Conservation (phyloP, 306 rosid species). For the Lithocarpus polystachyus region DNA sequence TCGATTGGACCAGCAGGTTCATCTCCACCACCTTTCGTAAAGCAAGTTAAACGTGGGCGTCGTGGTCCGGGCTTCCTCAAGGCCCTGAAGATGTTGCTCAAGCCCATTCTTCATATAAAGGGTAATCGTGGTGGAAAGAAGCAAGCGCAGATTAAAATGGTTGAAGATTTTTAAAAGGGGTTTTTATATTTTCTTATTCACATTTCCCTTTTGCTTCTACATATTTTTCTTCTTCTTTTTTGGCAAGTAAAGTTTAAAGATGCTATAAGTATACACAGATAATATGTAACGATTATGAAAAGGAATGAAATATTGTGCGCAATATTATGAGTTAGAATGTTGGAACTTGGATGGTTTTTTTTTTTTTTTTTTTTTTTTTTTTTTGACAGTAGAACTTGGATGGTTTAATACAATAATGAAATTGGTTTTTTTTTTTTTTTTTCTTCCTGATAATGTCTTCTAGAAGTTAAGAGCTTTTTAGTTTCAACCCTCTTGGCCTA, state of each 20-base stretch:
- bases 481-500: too few species aligned
- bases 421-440: too few species aligned
- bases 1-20: slow-evolving; percentile 5
- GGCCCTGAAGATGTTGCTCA: slow-evolving; percentile 55
- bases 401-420: too few species aligned
- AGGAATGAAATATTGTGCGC: background rate
- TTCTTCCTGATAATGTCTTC: too few species aligned
- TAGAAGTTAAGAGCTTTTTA: too few species aligned
- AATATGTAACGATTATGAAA: background rate
- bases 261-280: background rate
- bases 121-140: slow-evolving; percentile 19
- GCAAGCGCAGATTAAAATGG: slow-evolving; percentile 29
- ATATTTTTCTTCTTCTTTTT: background rate
- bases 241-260: background rate
- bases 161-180: background rate
- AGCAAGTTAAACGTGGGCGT: slow-evolving; percentile 30
- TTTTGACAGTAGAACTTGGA: too few species aligned
- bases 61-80: slow-evolving; percentile 38
- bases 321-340: too few species aligned
- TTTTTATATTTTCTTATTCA: background rate
- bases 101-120: slow-evolving; percentile 46
- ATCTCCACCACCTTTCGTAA: slow-evolving; percentile 14
- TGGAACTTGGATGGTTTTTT: too few species aligned
- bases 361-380: too few species aligned
- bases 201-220: background rate